Conservation (phyloP, 2,329 filamentous ascomycete genomes). For the Venturia aucupariae region DNA sequence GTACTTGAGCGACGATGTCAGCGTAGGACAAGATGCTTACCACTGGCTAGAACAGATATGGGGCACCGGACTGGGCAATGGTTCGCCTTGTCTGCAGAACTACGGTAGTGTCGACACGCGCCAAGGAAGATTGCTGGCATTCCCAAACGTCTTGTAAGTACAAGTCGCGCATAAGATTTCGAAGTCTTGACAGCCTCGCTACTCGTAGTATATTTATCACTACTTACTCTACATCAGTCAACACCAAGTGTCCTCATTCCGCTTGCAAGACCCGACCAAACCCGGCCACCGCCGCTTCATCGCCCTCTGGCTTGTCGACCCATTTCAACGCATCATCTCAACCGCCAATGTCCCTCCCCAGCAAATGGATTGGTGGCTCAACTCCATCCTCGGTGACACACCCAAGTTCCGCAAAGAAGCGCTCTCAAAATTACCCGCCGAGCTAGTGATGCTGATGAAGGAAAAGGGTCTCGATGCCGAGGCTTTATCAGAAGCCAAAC, state of each 20-base stretch:
- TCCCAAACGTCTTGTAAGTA: constrained; percentile 35
- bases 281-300: constrained; percentile 49
- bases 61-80: not conserved
- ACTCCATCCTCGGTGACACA: not conserved
- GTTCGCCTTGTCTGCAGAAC: constrained; percentile 25
- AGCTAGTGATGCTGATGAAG: constrained; percentile 1
- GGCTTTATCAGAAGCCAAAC: not conserved
- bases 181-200: not conserved
- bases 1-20: not conserved
- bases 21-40: not conserved
- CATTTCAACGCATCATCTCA: constrained; percentile 41
- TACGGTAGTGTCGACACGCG: constrained; percentile 39
- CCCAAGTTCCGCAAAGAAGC: not conserved
- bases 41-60: not conserved
- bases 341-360: constrained; percentile 45
- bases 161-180: not conserved
- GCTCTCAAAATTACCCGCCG: not conserved
- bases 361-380: constrained; percentile 34
- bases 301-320: constrained; percentile 52
- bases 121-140: constrained; percentile 40
- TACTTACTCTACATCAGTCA: constrained; percentile 29
- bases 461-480: not conserved
- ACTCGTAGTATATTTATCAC: not conserved
- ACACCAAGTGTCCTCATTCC: constrained; percentile 43
- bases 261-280: constrained; percentile 39